Percentiles rank a stretch among this genome's conserved stretches.
phyloP scores from a whole-genome alignment of 2,329 filamentous ascomycete species.

The Sporothrix pseudoabietina region DNA sequence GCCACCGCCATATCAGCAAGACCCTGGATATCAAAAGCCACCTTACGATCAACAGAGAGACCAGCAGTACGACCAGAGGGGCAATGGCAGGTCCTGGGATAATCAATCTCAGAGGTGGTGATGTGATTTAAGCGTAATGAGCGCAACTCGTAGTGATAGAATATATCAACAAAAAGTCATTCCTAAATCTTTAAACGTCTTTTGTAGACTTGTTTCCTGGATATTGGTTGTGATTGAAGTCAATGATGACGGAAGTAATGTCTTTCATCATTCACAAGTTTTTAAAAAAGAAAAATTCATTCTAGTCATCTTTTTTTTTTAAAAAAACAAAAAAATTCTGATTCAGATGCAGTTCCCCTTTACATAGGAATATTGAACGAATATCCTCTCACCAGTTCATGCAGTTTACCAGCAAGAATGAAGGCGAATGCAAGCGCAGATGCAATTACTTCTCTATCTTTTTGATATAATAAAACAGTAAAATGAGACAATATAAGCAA shows the following conservation, averaged over 20 bases:
- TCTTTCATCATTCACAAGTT: too few species aligned
- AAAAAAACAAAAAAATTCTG: background rate
- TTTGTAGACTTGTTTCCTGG: too few species aligned
- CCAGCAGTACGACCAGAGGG: background rate
- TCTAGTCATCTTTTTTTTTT: background rate
- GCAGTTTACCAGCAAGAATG: background rate
- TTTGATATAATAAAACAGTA: background rate
- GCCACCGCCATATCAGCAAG: conserved; percentile 14
- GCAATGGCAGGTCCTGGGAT: background rate
- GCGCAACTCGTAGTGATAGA: background rate
- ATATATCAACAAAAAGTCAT: too few species aligned
- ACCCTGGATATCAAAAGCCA: background rate
- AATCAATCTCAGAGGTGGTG: background rate
- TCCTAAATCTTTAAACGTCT: too few species aligned
- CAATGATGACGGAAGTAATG: too few species aligned
- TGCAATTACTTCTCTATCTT: conserved; percentile 15
- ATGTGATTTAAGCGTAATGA: background rate
- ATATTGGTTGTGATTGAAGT: too few species aligned
- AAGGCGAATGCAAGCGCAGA: background rate
- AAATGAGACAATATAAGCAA: conserved; percentile 18
- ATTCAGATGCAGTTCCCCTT: background rate
- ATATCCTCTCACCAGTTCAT: background rate
- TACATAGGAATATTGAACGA: background rate
- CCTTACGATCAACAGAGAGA: background rate
- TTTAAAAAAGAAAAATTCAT: background rate